Evolutionary conservation across 768 basidiomycete species (phyloP), one percentile per base, ranked within the genome.

Genomic region (Kwoniella dejecticola): DNA sequence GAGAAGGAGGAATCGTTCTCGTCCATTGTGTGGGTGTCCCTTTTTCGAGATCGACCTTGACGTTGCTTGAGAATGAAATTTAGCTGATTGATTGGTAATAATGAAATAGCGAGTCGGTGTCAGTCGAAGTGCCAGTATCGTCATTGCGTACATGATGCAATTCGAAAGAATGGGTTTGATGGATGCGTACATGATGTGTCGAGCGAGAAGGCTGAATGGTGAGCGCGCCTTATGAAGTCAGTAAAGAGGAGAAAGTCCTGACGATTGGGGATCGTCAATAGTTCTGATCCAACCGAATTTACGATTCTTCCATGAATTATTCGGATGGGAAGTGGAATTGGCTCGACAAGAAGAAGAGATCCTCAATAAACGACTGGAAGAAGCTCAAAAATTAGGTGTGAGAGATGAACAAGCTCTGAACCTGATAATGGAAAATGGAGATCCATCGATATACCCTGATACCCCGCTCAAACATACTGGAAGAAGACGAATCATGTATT

Each of bases 131-230:
- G 94, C 95, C 27, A 95, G 91, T 30, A 92, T 98, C 62, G 89
- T 89, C 64, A 97, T 98, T 72, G 94, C 94, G 17, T 97, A 97
- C 79, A 89, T 96, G 74, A 97, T 97, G 94, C 90, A 93, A 76
- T 86, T 95, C 73, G 85, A 91, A 21, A 81, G 83, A 23, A 81
- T 94, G 46, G 87, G 89, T 36, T 86, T 98, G 66, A 90, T 93
- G 58, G 91, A 94, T 72, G 91, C 95, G 8, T 98, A 98, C 80
- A 83, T 96, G 67, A 85, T 96, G 64, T 92, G 94, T 36, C 87
- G 95, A 57, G 91, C 90, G 57, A 84, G 94, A 42, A 83, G 95
- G 33, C 82, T 98, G 54, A 94, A 82, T 67, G 80, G 82, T 69
- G 21, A 46, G 72, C 62, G 71, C 53, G 72, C 75, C 17, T 23